Conservation (phyloP, 2,329 filamentous ascomycete species). For the Aspergillus melleus region DNA sequence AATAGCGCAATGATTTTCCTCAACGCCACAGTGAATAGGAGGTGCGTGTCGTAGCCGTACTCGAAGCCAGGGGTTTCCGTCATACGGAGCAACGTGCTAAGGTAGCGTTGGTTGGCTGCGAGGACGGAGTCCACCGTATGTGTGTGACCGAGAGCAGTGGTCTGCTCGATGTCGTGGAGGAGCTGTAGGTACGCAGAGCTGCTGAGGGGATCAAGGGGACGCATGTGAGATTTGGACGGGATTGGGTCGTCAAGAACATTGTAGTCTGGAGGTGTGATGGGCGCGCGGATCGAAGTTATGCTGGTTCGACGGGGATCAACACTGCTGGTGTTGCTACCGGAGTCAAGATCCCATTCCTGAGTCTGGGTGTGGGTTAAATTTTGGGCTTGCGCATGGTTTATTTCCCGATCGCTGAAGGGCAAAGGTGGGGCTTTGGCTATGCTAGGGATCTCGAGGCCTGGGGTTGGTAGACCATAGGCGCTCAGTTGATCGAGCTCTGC, state of each 20-base stretch:
- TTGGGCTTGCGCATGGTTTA: not conserved
- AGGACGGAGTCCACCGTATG: constrained; percentile 12
- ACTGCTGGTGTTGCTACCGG: not conserved
- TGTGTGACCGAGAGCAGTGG: not conserved
- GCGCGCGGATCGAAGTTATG: not conserved
- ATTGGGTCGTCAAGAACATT: not conserved
- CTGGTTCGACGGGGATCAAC: not conserved
- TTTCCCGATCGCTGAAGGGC: not conserved
- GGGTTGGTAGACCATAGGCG: not conserved
- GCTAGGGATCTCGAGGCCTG: not conserved
- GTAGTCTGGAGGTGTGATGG: not conserved
- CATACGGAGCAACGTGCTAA: constrained; percentile 11
- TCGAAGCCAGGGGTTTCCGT: constrained; percentile 5
- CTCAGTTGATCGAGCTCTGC: constrained; percentile 11
- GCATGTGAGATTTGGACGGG: not conserved
- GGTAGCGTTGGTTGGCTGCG: constrained; percentile 12
- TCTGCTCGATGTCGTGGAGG: constrained; percentile 15
- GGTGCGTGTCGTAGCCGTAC: constrained; percentile 7
- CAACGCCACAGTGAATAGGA: constrained; percentile 16
- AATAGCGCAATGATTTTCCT: constrained; percentile 14
- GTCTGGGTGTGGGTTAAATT: not conserved
- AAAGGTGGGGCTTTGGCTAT: not conserved
- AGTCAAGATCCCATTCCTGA: not conserved
- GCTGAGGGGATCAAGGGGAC: not conserved
- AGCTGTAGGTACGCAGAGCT: constrained; percentile 10